A percentile compares a stretch with the other conserved stretches of the same genome.
These are phyloP conservation scores for Lecanicillium sp. DNA, from an alignment of 2,329 filamentous ascomycete species.

Conservation along the genomic window DNA sequence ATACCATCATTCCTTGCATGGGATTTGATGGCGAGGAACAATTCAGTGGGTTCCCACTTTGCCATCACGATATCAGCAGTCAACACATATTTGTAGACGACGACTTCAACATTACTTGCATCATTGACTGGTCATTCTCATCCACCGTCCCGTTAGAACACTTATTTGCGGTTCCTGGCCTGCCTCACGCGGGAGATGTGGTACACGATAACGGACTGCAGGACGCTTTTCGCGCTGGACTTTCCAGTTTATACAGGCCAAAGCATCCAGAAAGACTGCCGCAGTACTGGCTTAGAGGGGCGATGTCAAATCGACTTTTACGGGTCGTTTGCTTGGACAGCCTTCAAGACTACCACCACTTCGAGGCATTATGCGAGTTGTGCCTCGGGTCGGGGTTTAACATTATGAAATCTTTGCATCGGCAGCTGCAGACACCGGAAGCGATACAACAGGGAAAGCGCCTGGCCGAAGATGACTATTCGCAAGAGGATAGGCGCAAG, in stretches of 20 bases:
- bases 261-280: neutral
- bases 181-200: slow-evolving; percentile 11
- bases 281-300: slow-evolving; percentile 14
- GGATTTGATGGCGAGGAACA: no score
- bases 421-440: slow-evolving; percentile 6
- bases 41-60: slow-evolving; percentile 20
- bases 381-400: slow-evolving; percentile 11
- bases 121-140: slow-evolving; percentile 25
- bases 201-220: neutral
- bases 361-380: slow-evolving; percentile 15
- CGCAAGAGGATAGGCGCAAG: neutral
- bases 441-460: neutral
- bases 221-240: neutral
- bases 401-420: no score
- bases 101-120: slow-evolving; percentile 25
- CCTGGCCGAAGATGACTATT: neutral
- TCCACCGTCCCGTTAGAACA: slow-evolving; percentile 21
- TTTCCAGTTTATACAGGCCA: neutral
- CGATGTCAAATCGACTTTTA: slow-evolving; percentile 17
- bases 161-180: slow-evolving; percentile 15
- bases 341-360: slow-evolving; percentile 17
- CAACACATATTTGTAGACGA: slow-evolving; percentile 24
- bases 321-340: slow-evolving; percentile 15
- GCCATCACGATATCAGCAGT: slow-evolving; percentile 22
- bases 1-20: neutral